Base-by-base conservation (phyloP, 352 stramenopile genomes). In the Phytophthora foliorum region DNA sequence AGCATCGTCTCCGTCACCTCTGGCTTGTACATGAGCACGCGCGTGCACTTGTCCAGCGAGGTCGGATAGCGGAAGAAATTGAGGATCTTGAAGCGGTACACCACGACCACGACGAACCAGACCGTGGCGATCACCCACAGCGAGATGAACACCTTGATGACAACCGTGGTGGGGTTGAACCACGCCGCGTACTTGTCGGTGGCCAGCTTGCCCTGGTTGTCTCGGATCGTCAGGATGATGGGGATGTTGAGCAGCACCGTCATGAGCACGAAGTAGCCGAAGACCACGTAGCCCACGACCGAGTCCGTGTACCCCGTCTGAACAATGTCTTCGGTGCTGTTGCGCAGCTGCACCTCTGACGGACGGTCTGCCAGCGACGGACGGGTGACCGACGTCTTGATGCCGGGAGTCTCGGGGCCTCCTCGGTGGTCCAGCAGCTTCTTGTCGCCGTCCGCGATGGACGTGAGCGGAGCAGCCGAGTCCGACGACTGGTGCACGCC, bases 141-240 rank as follows among this genome's bases (percentile, higher is more conserved):
- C 45, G 74, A 68, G 51, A 92, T 88, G 51, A 87, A 90, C 13
- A 86, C 81, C 59, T 86, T 78, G 45, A 92, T 86, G 25, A 91
- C 61, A 3, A 77, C 78, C 5, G 80, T 80, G 1, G 68, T 68
- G 24, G 75, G 69, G 59, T 88, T 73, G 57, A 92, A 91, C 71
- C 86, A 80, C 13, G 73, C 68, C 17, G 66, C 66, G 75, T 81
- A 88, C 21, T 63, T 67, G 53, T 78, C 72, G 6, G 72, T 78
- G 8, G 70, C 63, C 21, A 86, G 77, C 46, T 86, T 78, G 51
- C 78, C 77, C 59, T 84, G 81, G 63, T 88, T 87, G 64, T 91
- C 83, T 22, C 71, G 69, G 36, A 85, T 89, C 29, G 73, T 67
- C 8, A 87, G 63, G 27, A 91, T 78, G 32, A 90, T 70, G 0